A percentile compares a stretch with the other conserved stretches of the same genome.
phyloP scores from a whole-genome alignment of 2,329 filamentous ascomycete species.

The Aspergillus cejpii region DNA sequence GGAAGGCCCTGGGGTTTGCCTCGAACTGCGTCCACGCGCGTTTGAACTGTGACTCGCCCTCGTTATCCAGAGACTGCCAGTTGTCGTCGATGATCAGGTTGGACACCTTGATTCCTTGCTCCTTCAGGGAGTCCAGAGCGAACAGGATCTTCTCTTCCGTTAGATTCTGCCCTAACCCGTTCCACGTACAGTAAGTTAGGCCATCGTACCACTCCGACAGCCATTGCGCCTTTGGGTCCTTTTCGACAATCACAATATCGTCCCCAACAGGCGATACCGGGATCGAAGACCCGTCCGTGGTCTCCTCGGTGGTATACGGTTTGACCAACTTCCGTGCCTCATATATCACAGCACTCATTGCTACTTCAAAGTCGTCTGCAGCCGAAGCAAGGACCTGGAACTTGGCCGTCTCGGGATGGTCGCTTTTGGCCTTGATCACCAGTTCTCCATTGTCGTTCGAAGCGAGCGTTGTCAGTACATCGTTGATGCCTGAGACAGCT shows the following conservation, averaged over 20 bases:
- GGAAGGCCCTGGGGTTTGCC: slow-evolving; percentile 72
- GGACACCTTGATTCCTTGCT: slow-evolving; percentile 67
- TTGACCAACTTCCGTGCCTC: slow-evolving; percentile 65
- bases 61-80: slow-evolving; percentile 71
- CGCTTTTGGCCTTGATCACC: slow-evolving; percentile 64
- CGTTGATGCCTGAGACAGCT: slow-evolving; percentile 65
- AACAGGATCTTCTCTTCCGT: slow-evolving; percentile 72
- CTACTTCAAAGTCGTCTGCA: slow-evolving; percentile 65
- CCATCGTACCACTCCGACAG: slow-evolving; percentile 86
- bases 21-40: slow-evolving; percentile 74
- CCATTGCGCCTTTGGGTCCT: slow-evolving; percentile 51
- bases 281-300: slow-evolving; percentile 9
- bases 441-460: slow-evolving; percentile 61
- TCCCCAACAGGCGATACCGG: slow-evolving; percentile 32
- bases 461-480: slow-evolving; percentile 63
- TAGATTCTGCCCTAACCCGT: slow-evolving; percentile 74
- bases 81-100: slow-evolving; percentile 96
- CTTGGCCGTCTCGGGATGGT: slow-evolving; percentile 51
- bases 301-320: slow-evolving; percentile 20
- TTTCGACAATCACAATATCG: slow-evolving; percentile 42
- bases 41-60: slow-evolving; percentile 47
- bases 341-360: slow-evolving; percentile 76
- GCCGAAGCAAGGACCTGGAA: slow-evolving; percentile 64
- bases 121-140: slow-evolving; percentile 64
- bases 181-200: slow-evolving; percentile 95